Percentiles rank a stretch among this genome's conserved stretches.
Evolutionary conservation across 495 filamentous ascomycete species (phyloP).

Genomic region (Xylaria intraflava): DNA sequence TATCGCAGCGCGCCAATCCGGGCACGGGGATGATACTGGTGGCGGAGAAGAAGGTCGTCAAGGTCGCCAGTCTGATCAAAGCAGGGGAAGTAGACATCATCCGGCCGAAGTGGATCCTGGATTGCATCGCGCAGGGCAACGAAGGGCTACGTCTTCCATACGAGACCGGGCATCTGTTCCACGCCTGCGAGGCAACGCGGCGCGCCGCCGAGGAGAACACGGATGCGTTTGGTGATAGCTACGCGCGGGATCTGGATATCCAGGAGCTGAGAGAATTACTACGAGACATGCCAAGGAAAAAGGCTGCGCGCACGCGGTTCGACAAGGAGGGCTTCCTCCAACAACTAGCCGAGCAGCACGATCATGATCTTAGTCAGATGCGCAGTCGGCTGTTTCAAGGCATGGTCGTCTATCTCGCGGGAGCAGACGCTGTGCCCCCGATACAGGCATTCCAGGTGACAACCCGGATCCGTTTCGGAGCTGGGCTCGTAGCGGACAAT

Average conservation of each 20-base stretch:
- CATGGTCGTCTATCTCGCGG: slow-evolving; percentile 50
- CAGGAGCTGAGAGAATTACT: slow-evolving; percentile 60
- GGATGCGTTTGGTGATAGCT: slow-evolving; percentile 80
- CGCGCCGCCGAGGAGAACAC: slow-evolving; percentile 41
- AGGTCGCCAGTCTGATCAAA: slow-evolving; percentile 76
- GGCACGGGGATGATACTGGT: slow-evolving; percentile 58
- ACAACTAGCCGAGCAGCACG: slow-evolving; percentile 52
- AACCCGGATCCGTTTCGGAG: slow-evolving; percentile 58
- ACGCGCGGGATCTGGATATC: slow-evolving; percentile 58
- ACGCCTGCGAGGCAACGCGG: slow-evolving; percentile 29
- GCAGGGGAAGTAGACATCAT: slow-evolving; percentile 62
- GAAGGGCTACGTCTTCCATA: slow-evolving; percentile 58
- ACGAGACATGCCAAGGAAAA: slow-evolving; percentile 36
- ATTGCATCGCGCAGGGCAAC: slow-evolving; percentile 63
- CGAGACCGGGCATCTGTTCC: slow-evolving; percentile 56
- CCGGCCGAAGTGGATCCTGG: slow-evolving; percentile 75
- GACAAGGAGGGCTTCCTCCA: slow-evolving; percentile 37
- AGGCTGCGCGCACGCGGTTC: slow-evolving; percentile 19
- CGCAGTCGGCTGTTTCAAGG: slow-evolving; percentile 64
- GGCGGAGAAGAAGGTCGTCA: slow-evolving; percentile 78
- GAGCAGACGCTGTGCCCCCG: slow-evolving; percentile 11
- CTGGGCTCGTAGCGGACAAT: slow-evolving; percentile 45
- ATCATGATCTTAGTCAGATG: slow-evolving; percentile 41
- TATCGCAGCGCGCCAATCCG: slow-evolving; percentile 66
- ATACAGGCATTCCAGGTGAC: slow-evolving; percentile 22